phyloP scores from a whole-genome alignment of 164 flowering plant species.

The Vitis amurensis region DNA sequence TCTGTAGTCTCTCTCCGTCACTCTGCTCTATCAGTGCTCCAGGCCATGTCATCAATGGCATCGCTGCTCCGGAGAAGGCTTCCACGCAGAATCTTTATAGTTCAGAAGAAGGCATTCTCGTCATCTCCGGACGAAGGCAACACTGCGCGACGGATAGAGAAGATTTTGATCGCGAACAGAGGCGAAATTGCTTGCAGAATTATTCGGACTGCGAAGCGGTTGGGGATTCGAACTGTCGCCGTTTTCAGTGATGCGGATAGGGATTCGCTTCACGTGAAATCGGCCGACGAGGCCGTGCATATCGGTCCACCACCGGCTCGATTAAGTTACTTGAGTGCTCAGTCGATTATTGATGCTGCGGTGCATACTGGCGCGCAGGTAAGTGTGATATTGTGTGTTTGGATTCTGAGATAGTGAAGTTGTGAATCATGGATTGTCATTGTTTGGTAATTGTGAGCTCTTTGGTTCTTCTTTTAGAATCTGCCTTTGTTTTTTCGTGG shows the following conservation, averaged over 20 bases:
- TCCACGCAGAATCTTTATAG: slow-evolving; percentile 1
- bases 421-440: no score
- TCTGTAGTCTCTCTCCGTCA: not conserved
- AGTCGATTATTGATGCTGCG: slow-evolving; percentile 76
- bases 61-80: slow-evolving; percentile 36
- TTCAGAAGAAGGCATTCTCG: slow-evolving; percentile 2
- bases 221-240: slow-evolving; percentile 88
- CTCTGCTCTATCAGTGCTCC: not conserved
- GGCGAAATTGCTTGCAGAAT: slow-evolving; percentile 96
- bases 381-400: not conserved
- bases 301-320: slow-evolving; percentile 93
- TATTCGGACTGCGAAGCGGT: slow-evolving; percentile 74
- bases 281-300: slow-evolving; percentile 83
- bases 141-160: slow-evolving; percentile 51
- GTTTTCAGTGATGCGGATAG: slow-evolving; percentile 92
- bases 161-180: slow-evolving; percentile 84
- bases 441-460: no score
- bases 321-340: slow-evolving; percentile 65
- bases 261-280: slow-evolving; percentile 75
- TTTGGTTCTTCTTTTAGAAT: no score
- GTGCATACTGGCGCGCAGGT: slow-evolving; percentile 88
- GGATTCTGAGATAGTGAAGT: not conserved
- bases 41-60: slow-evolving; percentile 38
- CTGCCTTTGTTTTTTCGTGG: no score
- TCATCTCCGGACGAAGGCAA: not conserved